Percentiles rank a stretch among this genome's conserved stretches.
These are phyloP conservation scores for Talaromyces trachyspermus DNA, from an alignment of 495 filamentous ascomycete species.

Conservation along the genomic window DNA sequence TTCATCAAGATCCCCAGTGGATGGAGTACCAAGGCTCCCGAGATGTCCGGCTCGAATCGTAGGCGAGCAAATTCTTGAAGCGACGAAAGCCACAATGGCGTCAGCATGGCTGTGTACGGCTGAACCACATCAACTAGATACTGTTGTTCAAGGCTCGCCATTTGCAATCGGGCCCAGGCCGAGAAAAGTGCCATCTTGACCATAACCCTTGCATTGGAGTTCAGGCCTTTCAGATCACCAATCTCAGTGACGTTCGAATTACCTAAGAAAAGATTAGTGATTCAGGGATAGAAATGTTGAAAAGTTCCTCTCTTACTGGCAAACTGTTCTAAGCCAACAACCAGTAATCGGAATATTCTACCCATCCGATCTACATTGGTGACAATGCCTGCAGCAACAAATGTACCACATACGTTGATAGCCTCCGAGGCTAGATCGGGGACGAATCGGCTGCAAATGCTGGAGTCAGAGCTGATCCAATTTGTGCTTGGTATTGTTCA, in stretches of 20 bases:
- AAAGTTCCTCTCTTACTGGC: constrained; percentile 45
- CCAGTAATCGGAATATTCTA: constrained; percentile 85
- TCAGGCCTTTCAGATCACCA: constrained; percentile 86
- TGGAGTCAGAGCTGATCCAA: constrained; percentile 90
- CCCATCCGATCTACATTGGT: constrained; percentile 98
- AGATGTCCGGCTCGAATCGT: constrained; percentile 94
- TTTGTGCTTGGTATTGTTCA: constrained; percentile 97
- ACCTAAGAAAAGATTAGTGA: constrained; percentile 35
- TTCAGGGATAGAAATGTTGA: not conserved
- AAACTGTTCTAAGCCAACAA: constrained; percentile 89
- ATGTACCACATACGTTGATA: constrained; percentile 94
- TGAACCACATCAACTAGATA: constrained; percentile 85
- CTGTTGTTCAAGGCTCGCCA: constrained; percentile 86
- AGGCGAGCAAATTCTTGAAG: constrained; percentile 89
- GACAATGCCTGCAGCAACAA: constrained; percentile 95
- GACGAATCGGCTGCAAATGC: constrained; percentile 95
- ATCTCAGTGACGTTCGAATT: constrained; percentile 72
- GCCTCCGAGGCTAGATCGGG: constrained; percentile 91
- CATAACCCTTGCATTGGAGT: constrained; percentile 96
- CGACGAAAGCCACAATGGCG: constrained; percentile 88
- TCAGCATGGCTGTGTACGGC: constrained; percentile 80
- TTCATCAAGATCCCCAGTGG: constrained; percentile 73
- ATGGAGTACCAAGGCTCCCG: constrained; percentile 69
- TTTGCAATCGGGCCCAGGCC: constrained; percentile 98
- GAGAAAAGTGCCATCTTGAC: constrained; percentile 94